Evolutionary conservation across 1,284 basidiomycete species (phyloP).

Genomic region (Malassezia sp.): DNA sequence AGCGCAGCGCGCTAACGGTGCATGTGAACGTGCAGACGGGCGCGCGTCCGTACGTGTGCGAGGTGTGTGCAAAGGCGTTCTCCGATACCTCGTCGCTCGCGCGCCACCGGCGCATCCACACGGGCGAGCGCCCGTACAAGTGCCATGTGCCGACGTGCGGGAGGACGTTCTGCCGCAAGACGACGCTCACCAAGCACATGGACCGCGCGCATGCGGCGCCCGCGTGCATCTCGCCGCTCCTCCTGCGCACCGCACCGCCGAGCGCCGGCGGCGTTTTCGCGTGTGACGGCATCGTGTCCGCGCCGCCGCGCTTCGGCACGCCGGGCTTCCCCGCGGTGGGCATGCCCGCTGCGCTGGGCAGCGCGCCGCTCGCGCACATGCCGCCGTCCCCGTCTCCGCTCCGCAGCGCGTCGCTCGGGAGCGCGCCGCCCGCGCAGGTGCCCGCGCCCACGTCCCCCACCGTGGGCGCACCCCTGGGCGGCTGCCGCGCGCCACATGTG

Average conservation of each 20-base stretch:
- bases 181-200: constrained; percentile 49
- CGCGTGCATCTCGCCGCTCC: neutral
- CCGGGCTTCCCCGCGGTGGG: too few relatives aligned
- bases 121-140: constrained; percentile 47
- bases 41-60: constrained; percentile 67
- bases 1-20: constrained; percentile 59
- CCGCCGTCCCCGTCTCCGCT: neutral
- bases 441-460: too few relatives aligned
- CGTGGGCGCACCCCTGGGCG: too few relatives aligned
- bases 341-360: too few relatives aligned
- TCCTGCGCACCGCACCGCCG: neutral
- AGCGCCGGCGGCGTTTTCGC: too few relatives aligned
- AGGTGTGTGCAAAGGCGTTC: constrained; percentile 51
- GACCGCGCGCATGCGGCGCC: neutral
- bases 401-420: too few relatives aligned
- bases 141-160: constrained; percentile 37
- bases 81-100: constrained; percentile 54
- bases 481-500: too few relatives aligned
- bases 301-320: too few relatives aligned
- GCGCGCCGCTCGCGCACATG: neutral
- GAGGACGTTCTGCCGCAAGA: constrained; percentile 47
- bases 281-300: too few relatives aligned
- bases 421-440: too few relatives aligned
- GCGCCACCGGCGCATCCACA: constrained; percentile 64
- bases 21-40: constrained; percentile 69